These are phyloP conservation scores for Monascus purpureus DNA, from an alignment of 495 filamentous ascomycete genomes.

Conservation along the genomic window DNA sequence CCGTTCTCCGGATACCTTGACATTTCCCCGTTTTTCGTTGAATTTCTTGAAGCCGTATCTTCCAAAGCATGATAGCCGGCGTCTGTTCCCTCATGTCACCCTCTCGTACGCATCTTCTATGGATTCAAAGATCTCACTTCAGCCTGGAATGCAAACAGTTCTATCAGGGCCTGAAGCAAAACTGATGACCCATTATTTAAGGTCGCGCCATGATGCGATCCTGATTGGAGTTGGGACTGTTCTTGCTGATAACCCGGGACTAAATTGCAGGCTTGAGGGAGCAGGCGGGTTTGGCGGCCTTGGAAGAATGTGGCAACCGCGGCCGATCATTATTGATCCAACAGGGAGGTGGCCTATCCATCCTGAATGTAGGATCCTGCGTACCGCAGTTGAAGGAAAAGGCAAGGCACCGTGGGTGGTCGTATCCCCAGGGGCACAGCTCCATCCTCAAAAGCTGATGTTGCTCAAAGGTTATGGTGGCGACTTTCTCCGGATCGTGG, in stretches of 20 bases:
- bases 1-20: conserved; percentile 30
- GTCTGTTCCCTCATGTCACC: conserved; percentile 42
- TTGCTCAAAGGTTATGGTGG: conserved; percentile 37
- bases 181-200: conserved; percentile 82
- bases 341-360: conserved; percentile 49
- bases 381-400: conserved; percentile 46
- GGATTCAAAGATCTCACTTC: conserved; percentile 62
- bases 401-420: conserved; percentile 64
- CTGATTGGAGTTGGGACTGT: conserved; percentile 75
- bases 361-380: conserved; percentile 45
- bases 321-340: conserved; percentile 70
- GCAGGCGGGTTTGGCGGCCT: conserved; percentile 38
- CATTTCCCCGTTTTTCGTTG: conserved; percentile 29
- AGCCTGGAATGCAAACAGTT: conserved; percentile 58
- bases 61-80: conserved; percentile 17
- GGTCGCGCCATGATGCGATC: conserved; percentile 70
- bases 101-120: conserved; percentile 85
- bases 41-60: conserved; percentile 36
- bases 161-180: conserved; percentile 74
- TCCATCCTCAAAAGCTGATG: conserved; percentile 29
- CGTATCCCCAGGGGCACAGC: conserved; percentile 35
- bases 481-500: conserved; percentile 32
- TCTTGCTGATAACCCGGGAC: conserved; percentile 65
- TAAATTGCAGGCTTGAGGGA: conserved; percentile 62
- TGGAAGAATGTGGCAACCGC: conserved; percentile 49